Evolutionary conservation across 208 protist species (phyloP), one percentile per base, ranked within the genome.

Genomic region (Leptomonas pyrrhocoris): DNA sequence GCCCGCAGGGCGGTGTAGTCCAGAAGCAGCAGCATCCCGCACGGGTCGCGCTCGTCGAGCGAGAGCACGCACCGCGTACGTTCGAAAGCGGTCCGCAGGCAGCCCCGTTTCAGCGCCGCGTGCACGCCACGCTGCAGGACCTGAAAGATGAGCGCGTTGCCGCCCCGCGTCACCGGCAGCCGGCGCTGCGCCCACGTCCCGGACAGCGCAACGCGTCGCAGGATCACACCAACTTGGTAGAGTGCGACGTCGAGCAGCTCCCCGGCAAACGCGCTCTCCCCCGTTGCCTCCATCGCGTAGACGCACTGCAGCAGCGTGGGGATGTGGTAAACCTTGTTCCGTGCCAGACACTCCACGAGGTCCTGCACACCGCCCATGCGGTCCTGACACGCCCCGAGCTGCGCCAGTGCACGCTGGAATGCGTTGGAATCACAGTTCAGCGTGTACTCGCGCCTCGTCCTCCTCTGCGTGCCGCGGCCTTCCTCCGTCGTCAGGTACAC

Each of bases 1-100:
- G 83, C 68, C 2, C 89, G 86, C 55, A 96, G 75, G 2, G 92
- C 92, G 19, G 86, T 60, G 81, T 94, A 94, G 68, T 93, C 92
- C 4, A 96, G 62, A 53, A 85, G 61, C 53, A 92, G 71, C 68
- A 93, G 68, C 67, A 84, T 77, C 16, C 84, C 83, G 59, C 66
- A 75, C 30, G 87, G 84, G 65, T 96, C 92, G 16, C 42, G 62
- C 21, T 76, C 63, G 80, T 94, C 87, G 38, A 96, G 86, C 11
- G 92, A 96, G 36, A 91, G 88, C 18, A 94, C 38, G 25, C 88
- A 83, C 27, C 85, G 81, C 12, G 81, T 59, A 16, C 81, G 68
- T 67, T 96, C 92, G 67, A 79, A 94, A 19, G 92, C 89, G 16
- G 89, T 88, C 34, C 79, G 74, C 27, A 83, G 80, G 54, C 89